phyloP scores from a whole-genome alignment of 2,329 filamentous ascomycete species.

The Aaosphaeria pasadenensis region DNA sequence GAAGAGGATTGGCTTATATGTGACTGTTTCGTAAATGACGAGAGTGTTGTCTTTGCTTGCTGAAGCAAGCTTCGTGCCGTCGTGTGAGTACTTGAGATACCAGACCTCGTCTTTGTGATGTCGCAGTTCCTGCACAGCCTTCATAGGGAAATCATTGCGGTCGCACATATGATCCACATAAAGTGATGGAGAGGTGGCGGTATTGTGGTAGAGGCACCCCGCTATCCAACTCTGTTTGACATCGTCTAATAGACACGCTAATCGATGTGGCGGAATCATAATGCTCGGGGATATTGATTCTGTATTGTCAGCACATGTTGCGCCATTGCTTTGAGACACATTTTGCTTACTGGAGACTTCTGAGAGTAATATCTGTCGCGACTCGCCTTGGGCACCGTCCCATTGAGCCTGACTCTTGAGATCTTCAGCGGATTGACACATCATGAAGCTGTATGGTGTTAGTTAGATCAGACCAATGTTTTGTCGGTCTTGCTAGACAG shows the following conservation, averaged over 20 bases:
- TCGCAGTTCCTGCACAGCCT: constrained; percentile 66
- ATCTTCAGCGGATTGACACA: constrained; percentile 79
- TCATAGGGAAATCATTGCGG: constrained; percentile 72
- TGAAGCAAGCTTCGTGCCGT: constrained; percentile 78
- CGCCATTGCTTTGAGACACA: not conserved
- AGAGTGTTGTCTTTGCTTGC: constrained; percentile 73
- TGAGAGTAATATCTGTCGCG: constrained; percentile 71
- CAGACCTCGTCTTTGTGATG: constrained; percentile 83
- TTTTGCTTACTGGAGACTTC: constrained; percentile 71
- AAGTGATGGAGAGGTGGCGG: constrained; percentile 71
- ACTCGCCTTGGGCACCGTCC: constrained; percentile 77
- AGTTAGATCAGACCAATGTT: not conserved
- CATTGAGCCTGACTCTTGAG: constrained; percentile 74
- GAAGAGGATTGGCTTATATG: constrained; percentile 62
- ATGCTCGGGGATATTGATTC: constrained; percentile 91
- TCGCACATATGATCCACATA: constrained; percentile 89
- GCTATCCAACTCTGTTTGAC: constrained; percentile 82
- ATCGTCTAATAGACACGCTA: constrained; percentile 76
- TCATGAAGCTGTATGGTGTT: constrained; percentile 64
- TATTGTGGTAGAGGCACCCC: constrained; percentile 86
- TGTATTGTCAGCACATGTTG: constrained; percentile 30
- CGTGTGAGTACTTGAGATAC: constrained; percentile 86
- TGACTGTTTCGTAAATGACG: constrained; percentile 75
- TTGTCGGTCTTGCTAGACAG: not conserved
- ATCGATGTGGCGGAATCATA: constrained; percentile 90